Percentiles rank a stretch among this genome's conserved stretches.
These are phyloP conservation scores for Caryopteris hybrid DNA, from an alignment of 305 asterid genomes.

Conservation along the genomic window DNA sequence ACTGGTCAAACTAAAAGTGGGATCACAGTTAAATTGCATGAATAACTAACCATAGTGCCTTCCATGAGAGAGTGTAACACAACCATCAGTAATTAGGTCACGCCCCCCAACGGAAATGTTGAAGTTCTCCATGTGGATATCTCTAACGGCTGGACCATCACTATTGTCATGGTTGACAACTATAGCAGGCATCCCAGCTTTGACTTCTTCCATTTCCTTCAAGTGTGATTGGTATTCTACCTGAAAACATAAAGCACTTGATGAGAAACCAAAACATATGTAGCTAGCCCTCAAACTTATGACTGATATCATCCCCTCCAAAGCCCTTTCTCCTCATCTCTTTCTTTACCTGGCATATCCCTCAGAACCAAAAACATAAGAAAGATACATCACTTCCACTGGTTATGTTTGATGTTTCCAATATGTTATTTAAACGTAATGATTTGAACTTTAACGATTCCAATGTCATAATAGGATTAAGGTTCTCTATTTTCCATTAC, in stretches of 20 bases:
- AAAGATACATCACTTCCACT: neutral
- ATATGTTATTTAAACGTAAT: neutral
- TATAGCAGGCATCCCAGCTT: slow-evolving; percentile 92
- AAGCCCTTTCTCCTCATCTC: neutral
- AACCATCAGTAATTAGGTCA: slow-evolving; percentile 89
- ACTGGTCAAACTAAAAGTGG: neutral
- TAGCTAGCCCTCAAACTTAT: neutral
- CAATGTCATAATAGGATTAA: neutral
- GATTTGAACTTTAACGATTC: neutral
- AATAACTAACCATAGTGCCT: slow-evolving; percentile 86
- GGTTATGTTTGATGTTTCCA: neutral
- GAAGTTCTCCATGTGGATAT: slow-evolving; percentile 92
- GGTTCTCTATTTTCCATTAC: slow-evolving; percentile 27
- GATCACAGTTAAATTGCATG: slow-evolving; percentile 19
- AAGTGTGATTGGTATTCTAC: slow-evolving; percentile 81
- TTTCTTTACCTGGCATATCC: neutral
- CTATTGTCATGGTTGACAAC: slow-evolving; percentile 69
- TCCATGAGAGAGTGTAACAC: slow-evolving; percentile 81
- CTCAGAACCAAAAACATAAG: neutral
- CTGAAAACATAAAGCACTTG: slow-evolving; percentile 29
- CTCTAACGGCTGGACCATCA: slow-evolving; percentile 76
- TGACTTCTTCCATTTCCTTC: slow-evolving; percentile 91
- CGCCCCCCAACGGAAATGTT: slow-evolving; percentile 95
- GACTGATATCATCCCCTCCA: neutral
- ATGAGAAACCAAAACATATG: slow-evolving; percentile 16